Base-by-base conservation (phyloP, 164 flowering plant species). In the Cinnamomum chago region DNA sequence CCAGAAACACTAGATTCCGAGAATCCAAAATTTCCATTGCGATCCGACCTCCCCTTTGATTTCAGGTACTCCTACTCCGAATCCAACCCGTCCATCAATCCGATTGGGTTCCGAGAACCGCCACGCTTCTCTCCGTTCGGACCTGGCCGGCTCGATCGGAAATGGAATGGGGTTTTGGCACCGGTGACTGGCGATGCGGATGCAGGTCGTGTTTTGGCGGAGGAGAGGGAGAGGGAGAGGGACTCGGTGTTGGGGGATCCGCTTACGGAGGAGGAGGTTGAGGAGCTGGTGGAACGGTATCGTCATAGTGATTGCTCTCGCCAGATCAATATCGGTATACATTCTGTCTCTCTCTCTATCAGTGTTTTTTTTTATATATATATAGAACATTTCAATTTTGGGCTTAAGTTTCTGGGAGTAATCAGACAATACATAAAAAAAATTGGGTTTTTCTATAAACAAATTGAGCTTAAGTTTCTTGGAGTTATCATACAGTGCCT, bases 71-170 rank as follows among this genome's bases (percentile, higher is more conserved):
- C 98, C 0, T 94, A 94, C 79, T 88, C 97, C 6, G 98, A 92
- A 79, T 79, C 83, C 30, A 80, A 88, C 77, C 88, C 90, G 0
- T 76, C 78, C 0, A 76, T 87, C 50, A 47, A 86, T 68, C 98
- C 97, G 12, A 94, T 94, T 35, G 90, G 89, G 35, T 94, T 81
- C 66, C 92, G 97, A 1, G 98, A 94, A 74, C 88, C 94, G 7
- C 89, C 90, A 2, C 81, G 84, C 81, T 92, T 90, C 77, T 92
- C 97, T 7, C 98, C 98, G 0, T 94, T 94, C 62, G 97, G 98
- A 3, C 96, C 96, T 3, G 97, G 95, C 7, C 85, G 93, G 27
- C 80, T 94, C 6, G 93, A 92, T 72, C 84, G 98, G 80, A 77
- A 83, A 70, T 94, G 98, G 98, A 90, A 86, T 10, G 97, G 98